phyloP scores from a whole-genome alignment of 768 basidiomycete genomes.

The Thelephora aurantiotincta region DNA sequence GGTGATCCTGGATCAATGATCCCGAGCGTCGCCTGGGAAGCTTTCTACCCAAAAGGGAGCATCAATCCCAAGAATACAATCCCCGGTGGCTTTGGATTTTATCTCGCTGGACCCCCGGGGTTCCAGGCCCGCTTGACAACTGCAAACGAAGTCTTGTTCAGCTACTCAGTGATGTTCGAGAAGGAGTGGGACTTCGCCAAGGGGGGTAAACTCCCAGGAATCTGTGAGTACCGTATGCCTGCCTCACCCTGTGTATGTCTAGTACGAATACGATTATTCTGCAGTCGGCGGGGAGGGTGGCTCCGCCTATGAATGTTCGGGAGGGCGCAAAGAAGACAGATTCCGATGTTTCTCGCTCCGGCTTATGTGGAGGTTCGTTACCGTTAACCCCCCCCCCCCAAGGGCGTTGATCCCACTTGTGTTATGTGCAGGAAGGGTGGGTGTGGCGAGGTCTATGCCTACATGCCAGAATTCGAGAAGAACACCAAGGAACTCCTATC shows the following conservation, averaged over 20 bases:
- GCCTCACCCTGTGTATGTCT: neutral
- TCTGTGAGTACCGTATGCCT: constrained; percentile 32
- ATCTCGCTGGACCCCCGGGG: constrained; percentile 37
- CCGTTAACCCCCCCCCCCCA: neutral
- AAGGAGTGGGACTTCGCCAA: constrained; percentile 53
- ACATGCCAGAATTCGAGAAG: constrained; percentile 36
- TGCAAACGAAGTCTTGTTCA: constrained; percentile 40
- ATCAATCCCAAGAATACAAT: constrained; percentile 38
- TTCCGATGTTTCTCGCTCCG: constrained; percentile 57
- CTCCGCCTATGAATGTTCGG: constrained; percentile 49
- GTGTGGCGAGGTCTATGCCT: constrained; percentile 54
- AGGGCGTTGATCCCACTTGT: neutral
- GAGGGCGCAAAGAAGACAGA: constrained; percentile 47
- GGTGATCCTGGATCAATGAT: constrained; percentile 10
- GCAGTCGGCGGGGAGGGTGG: constrained; percentile 44
- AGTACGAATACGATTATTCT: neutral
- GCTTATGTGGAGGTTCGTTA: constrained; percentile 57
- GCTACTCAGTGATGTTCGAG: constrained; percentile 55
- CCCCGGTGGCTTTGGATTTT: constrained; percentile 60
- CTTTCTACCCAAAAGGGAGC: constrained; percentile 44
- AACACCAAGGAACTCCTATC: constrained; percentile 29
- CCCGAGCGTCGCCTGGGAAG: constrained; percentile 37
- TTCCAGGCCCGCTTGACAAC: constrained; percentile 23
- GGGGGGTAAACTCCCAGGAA: constrained; percentile 66
- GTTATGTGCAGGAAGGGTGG: constrained; percentile 27